Conservation (phyloP, 371 early-diverging fungal genomes). For the Actinomucor elegans region DNA sequence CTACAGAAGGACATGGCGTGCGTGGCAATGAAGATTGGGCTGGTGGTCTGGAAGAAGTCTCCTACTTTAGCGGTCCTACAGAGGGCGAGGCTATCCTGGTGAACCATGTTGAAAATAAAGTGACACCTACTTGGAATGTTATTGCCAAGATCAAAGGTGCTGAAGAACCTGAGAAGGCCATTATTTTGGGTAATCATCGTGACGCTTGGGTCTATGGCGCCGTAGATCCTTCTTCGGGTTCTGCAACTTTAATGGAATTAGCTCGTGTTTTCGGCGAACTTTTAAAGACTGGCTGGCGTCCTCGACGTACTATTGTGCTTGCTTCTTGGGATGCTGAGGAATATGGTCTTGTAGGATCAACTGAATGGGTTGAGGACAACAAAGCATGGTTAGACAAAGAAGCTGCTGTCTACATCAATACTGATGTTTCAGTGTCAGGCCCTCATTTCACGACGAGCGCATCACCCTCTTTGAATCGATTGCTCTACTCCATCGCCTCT, state of each 20-base stretch:
- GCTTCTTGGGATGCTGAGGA: conserved; percentile 77
- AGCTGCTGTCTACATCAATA: conserved; percentile 63
- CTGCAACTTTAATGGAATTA: conserved; percentile 61
- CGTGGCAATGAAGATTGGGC: conserved; percentile 40
- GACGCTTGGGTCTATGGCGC: conserved; percentile 76
- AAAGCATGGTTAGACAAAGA: conserved; percentile 54
- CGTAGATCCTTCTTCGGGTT: conserved; percentile 68
- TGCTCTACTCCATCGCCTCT: conserved; percentile 57
- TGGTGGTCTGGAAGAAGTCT: conserved; percentile 50
- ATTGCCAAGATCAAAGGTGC: conserved; percentile 62
- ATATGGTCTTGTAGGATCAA: conserved; percentile 68
- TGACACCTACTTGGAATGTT: conserved; percentile 67
- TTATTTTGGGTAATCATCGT: conserved; percentile 57
- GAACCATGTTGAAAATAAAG: conserved; percentile 54
- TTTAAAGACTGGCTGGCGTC: conserved; percentile 62
- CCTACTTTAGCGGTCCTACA: conserved; percentile 61
- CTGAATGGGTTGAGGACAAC: conserved; percentile 75
- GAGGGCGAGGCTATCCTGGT: conserved; percentile 54
- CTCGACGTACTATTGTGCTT: conserved; percentile 62
- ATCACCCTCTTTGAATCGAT: conserved; percentile 50
- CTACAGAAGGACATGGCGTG: conserved; percentile 51
- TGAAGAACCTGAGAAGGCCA: conserved; percentile 54
- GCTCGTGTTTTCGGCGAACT: conserved; percentile 58
- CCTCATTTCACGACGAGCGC: conserved; percentile 48
- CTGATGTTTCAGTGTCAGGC: conserved; percentile 57